Percentiles rank a stretch among this genome's conserved stretches.
These are phyloP conservation scores for Ogataea siamensis DNA, from an alignment of 805 yeast species.

Conservation along the genomic window DNA sequence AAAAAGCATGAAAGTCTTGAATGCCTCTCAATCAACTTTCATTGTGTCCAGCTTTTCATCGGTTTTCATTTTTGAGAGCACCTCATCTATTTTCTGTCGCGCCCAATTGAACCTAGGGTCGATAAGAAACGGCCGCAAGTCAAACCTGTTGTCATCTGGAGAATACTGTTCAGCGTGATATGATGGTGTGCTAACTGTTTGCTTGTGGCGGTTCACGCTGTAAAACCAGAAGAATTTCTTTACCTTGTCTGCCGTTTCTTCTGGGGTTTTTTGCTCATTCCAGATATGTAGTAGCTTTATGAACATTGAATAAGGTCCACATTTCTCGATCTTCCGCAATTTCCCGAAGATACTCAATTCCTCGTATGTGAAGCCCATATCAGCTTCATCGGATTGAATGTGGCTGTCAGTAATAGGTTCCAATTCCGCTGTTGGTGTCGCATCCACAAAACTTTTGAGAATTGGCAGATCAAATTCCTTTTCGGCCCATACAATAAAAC, in stretches of 20 bases:
- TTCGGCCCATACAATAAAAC: slow-evolving; percentile 80
- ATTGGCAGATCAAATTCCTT: slow-evolving; percentile 71
- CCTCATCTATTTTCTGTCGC: slow-evolving; percentile 78
- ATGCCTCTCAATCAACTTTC: slow-evolving; percentile 44
- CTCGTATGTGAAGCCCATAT: slow-evolving; percentile 98
- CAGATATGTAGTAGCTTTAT: slow-evolving; percentile 86
- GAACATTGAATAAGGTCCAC: slow-evolving; percentile 97
- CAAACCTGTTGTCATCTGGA: slow-evolving; percentile 97
- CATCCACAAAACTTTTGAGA: slow-evolving; percentile 72
- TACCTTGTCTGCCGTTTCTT: slow-evolving; percentile 86
- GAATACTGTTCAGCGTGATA: slow-evolving; percentile 98
- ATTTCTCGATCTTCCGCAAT: slow-evolving; percentile 85
- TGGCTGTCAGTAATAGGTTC: slow-evolving; percentile 93
- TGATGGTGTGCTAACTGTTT: slow-evolving; percentile 95
- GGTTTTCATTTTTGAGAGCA: slow-evolving; percentile 56
- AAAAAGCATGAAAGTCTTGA: too few relatives aligned
- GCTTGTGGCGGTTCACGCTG: slow-evolving; percentile 94
- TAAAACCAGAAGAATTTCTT: slow-evolving; percentile 90
- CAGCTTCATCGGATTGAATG: slow-evolving; percentile 94
- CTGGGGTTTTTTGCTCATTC: slow-evolving; percentile 82
- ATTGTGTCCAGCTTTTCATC: slow-evolving; percentile 38
- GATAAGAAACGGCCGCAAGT: slow-evolving; percentile 91
- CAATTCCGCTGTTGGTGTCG: slow-evolving; percentile 96
- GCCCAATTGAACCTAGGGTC: slow-evolving; percentile 91
- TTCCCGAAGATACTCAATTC: slow-evolving; percentile 90